Percentiles rank a stretch among this genome's conserved stretches.
These are phyloP conservation scores for Penicillium psychrofluorescens DNA, from an alignment of 495 filamentous ascomycete genomes.

Conservation along the genomic window DNA sequence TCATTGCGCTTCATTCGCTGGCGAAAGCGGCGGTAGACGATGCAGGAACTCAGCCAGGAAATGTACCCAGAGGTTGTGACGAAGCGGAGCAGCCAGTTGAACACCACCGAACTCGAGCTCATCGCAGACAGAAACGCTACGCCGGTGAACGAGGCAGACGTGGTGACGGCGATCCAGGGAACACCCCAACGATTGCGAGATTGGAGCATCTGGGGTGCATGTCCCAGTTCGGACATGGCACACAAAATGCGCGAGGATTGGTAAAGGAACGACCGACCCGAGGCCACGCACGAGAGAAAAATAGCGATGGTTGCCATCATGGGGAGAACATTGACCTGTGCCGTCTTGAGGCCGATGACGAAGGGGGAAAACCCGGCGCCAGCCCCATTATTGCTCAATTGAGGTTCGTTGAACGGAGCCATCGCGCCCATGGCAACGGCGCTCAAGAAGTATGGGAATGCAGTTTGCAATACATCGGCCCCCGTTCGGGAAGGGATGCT, in stretches of 20 bases:
- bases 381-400: conserved; percentile 39
- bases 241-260: conserved; percentile 45
- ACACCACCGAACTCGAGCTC: conserved; percentile 21
- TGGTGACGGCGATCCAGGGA: conserved; percentile 36
- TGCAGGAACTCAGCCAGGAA: conserved; percentile 49
- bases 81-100: conserved; percentile 50
- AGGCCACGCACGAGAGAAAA: conserved; percentile 63
- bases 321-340: conserved; percentile 50
- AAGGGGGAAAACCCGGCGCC: conserved; percentile 40
- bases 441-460: conserved; percentile 55
- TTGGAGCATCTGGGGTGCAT: conserved; percentile 37
- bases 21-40: conserved; percentile 51
- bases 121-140: conserved; percentile 29
- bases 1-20: conserved; percentile 34
- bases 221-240: conserved; percentile 39
- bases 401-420: conserved; percentile 47
- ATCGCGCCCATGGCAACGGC: conserved; percentile 50
- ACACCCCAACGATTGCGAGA: conserved; percentile 37
- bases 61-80: conserved; percentile 55
- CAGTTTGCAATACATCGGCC: conserved; percentile 22
- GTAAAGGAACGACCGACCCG: conserved; percentile 55
- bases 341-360: conserved; percentile 28
- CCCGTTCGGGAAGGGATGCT: conserved; percentile 14
- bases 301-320: conserved; percentile 62
- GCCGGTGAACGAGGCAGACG: conserved; percentile 30